Base-by-base conservation (phyloP, 2,329 filamentous ascomycete genomes). In the Fusarium poae region DNA sequence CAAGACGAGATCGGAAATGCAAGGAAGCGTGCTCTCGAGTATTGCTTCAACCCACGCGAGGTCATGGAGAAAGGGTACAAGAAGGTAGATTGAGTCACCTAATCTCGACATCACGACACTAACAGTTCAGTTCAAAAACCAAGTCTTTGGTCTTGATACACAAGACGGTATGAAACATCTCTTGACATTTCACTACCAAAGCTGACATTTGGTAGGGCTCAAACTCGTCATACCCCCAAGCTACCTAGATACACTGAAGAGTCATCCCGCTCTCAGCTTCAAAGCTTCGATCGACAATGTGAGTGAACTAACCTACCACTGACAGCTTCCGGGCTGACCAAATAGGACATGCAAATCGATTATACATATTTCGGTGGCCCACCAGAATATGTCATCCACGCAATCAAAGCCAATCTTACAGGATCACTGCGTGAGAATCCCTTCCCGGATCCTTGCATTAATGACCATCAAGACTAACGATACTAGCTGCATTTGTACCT, bases 311-410 rank as follows among this genome's bases (percentile, higher is more conserved):
- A 18, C 3, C 1, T 25, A 25, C 21, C 15, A 20, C 2, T 10
- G 4, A 10, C 6, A 13, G 4, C 1, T 3, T 2, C 8, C 2
- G 6, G 5, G 13, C 46, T 62, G n/a, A 65, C 21, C 2, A 2
- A 0, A 0, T 9, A 67, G 51, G 64, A 66, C 0, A 66, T 66
- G 62, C 63, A 62, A 57, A 67, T 67, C 1, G 57, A 65, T 15
- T 65, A 65, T 13, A 65, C 62, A 2, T 50, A 65, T 7, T 65
- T 65, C 8, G 62, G 62, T 1, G 62, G 62, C 2, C 62, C 62
- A 15, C 46, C 61, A 0, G 61, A 65, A 21, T 65, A 65, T 18
- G 62, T 65, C 0, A 61, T 65, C 0, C 61, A 65, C 1, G 62
- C 62, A 1, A 65, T 65, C 2, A 65, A 65, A 4, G 61, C 61